Evolutionary conservation across 306 rosid genomes (phyloP).

Genomic region (Vicia faba): DNA sequence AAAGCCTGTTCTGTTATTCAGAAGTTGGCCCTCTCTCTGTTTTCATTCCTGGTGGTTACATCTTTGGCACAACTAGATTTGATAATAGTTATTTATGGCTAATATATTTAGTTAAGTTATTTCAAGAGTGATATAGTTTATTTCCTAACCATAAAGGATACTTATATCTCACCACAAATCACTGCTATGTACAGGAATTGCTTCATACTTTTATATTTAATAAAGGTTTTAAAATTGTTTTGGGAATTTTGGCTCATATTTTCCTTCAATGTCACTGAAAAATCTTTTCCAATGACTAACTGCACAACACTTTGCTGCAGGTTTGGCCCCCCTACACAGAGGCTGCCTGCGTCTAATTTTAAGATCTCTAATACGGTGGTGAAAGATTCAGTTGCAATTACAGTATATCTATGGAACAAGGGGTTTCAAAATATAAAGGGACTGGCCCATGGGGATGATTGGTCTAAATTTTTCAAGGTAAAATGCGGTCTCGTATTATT

Average conservation of each 20-base stretch:
- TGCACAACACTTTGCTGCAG: constrained; percentile 45
- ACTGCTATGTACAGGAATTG: constrained; percentile 16
- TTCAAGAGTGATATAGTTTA: constrained; percentile 30
- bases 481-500: constrained; percentile 5
- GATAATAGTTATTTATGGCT: not conserved
- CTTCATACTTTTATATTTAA: constrained; percentile 7
- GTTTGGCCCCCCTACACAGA: constrained; percentile 50
- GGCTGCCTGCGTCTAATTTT: constrained; percentile 52
- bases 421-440: constrained; percentile 46
- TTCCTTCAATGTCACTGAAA: constrained; percentile 19
- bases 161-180: constrained; percentile 27
- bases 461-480: constrained; percentile 80
- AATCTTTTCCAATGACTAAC: constrained; percentile 37
- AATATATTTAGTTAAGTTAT: constrained; percentile 21
- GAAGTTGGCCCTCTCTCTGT: constrained; percentile 23
- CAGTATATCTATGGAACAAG: constrained; percentile 65
- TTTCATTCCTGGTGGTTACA: constrained; percentile 12
- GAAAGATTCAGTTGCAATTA: constrained; percentile 49
- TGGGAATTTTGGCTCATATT: constrained; percentile 15
- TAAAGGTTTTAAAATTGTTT: constrained; percentile 27
- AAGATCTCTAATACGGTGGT: constrained; percentile 50
- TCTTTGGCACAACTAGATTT: constrained; percentile 22
- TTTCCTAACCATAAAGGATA: constrained; percentile 28
- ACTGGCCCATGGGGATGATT: constrained; percentile 69
- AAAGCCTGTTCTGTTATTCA: constrained; percentile 1